Evolutionary conservation across 1,284 basidiomycete genomes (phyloP), one percentile per base, ranked within the genome.

Genomic region (Pyrrhoderma lamaoense): DNA sequence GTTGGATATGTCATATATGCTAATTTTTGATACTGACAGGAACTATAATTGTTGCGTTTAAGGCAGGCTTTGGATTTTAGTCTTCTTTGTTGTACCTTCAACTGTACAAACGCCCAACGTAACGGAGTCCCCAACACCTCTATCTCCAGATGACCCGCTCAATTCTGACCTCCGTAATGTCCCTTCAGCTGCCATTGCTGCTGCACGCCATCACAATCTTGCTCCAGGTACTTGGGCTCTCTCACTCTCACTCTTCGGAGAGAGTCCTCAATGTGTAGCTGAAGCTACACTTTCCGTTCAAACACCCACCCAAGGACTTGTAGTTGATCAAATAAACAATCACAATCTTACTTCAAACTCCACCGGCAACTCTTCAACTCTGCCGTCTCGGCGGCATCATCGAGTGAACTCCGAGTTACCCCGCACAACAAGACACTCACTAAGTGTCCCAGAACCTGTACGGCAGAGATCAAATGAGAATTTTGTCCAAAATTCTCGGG

Each of bases 31-130:
- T 37, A n/a, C 16, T 16, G 35, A 9, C 35, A 11, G 16, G 9
- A 16, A 37, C 16, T 37, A 11, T 9, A 37, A 11, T 37, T 37
- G 16, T 11, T 16, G 37, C 9, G 18, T 47, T 44, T 9, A 58
- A 83, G 82, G 77, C 36, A 73, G 83, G 7, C 72, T 87, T 66
- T 87, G 82, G 81, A 64, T 67, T 3, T 63, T 87, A 5, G 62
- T 63, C 0, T 85, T 85, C 59, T 65, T 70, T 35, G 69, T 79
- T 2, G 64, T 69, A 2, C 57, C 64, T 58, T 23, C 49, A 8
- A 18, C 22, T 39, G n/a, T 23, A 18, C 22, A 43, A 48, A 37
- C 19, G 4, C 14, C 36, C 8, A 7, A 9, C 8, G n/a, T 37
- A 39, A 8, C 3, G 14, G 37, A 8, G 1, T 18, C 25, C 18